A percentile compares a stretch with the other conserved stretches of the same genome.
These are phyloP conservation scores for Pterocarpus santalinus DNA, from an alignment of 306 rosid genomes.

Conservation along the genomic window DNA sequence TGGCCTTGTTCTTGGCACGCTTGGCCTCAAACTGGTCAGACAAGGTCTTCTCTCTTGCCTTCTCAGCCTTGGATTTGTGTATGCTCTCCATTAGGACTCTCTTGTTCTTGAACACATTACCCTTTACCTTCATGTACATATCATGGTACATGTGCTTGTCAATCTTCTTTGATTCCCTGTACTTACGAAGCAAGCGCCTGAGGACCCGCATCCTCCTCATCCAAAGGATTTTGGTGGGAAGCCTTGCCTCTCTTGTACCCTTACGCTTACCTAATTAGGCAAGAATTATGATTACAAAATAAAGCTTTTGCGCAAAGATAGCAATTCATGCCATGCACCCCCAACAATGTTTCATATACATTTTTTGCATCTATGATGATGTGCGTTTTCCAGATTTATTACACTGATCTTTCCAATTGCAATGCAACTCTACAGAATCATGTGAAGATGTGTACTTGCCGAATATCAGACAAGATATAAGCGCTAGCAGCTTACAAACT, in stretches of 20 bases:
- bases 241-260: conserved; percentile 99
- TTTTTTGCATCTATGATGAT: no score
- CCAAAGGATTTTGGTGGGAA: conserved; percentile 94
- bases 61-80: conserved; percentile 96
- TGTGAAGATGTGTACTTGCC: not conserved
- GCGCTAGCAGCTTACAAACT: not conserved
- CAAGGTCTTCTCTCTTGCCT: conserved; percentile 95
- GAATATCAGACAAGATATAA: not conserved
- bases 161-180: conserved; percentile 87
- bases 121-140: conserved; percentile 99
- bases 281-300: no score
- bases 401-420: not conserved
- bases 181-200: conserved; percentile 95
- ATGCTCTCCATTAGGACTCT: conserved; percentile 98
- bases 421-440: not conserved
- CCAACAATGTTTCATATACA: not conserved
- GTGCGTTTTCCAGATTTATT: not conserved
- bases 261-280: conserved; percentile 70
- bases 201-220: conserved; percentile 99
- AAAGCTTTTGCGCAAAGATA: not conserved
- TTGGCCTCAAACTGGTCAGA: conserved; percentile 96
- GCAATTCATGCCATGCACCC: not conserved
- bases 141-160: conserved; percentile 99
- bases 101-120: conserved; percentile 96
- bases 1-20: conserved; percentile 97